phyloP scores from a whole-genome alignment of 2,329 filamentous ascomycete genomes.

The Alternaria triticimaculans region DNA sequence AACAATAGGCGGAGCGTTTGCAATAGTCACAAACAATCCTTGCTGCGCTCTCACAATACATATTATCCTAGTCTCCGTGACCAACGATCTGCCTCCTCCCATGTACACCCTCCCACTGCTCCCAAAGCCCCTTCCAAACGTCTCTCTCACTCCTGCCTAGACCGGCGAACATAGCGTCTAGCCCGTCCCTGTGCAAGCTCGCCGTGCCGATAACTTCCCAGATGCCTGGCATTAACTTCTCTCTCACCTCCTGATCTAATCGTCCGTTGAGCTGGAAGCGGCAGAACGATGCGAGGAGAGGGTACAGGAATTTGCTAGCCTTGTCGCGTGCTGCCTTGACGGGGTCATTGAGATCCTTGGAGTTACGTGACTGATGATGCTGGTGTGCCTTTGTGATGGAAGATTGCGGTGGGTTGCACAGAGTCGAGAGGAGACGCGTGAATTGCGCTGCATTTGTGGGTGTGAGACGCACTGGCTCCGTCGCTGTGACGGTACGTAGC shows the following conservation, averaged over 20 bases:
- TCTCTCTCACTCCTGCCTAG: constrained; percentile 41
- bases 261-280: constrained; percentile 58
- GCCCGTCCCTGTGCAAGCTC: constrained; percentile 34
- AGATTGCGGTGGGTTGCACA: constrained; percentile 67
- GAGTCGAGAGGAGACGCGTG: constrained; percentile 63
- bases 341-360: constrained; percentile 61
- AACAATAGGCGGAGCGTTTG: background rate
- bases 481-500: constrained; percentile 28
- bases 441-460: constrained; percentile 58
- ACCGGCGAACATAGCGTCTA: constrained; percentile 49
- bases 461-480: constrained; percentile 34
- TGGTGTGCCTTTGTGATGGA: constrained; percentile 56
- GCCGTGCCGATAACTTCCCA: constrained; percentile 49
- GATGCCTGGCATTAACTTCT: constrained; percentile 64
- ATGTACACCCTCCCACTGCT: constrained; percentile 42
- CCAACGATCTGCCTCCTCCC: constrained; percentile 25
- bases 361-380: constrained; percentile 25
- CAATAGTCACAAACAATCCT: background rate
- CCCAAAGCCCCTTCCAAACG: constrained; percentile 48
- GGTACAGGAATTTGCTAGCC: constrained; percentile 64
- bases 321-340: constrained; percentile 65
- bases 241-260: constrained; percentile 60
- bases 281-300: constrained; percentile 65
- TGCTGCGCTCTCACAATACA: background rate
- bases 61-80: constrained; percentile 4